Base-by-base conservation (phyloP, 2,329 filamentous ascomycete genomes). In the Diaporthe humulicola region DNA sequence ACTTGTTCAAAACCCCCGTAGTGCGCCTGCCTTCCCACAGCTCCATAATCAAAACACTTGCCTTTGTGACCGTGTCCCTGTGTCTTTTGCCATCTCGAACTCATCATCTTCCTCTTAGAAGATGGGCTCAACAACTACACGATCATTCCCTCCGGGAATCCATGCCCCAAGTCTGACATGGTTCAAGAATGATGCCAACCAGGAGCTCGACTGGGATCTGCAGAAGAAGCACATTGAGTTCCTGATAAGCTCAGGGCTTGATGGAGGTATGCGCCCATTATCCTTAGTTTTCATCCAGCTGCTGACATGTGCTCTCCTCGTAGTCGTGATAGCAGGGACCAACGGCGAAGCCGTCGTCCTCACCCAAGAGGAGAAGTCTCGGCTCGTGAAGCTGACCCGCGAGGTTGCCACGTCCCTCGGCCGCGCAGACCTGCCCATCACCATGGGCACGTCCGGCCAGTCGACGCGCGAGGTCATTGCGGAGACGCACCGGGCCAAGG, bases 311-410 rank as follows among this genome's bases (percentile, higher is more conserved):
- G n/a, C 15, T n/a, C 25, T 38, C 33, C 33, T 15, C 22, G 40
- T 67, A 81, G 83, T 95, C 74, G 91, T 93, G 60, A 90, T 92
- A 56, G 92, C 93, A 80, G 93, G 93, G 69, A 93, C 91, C 77
- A 95, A 94, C 78, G 93, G 93, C 78, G 93, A 95, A 83, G 92
- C 93, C 12, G 92, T 94, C 4, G 92, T 94, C 75, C 86, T 95
- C 6, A 90, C 90, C 57, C 87, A 89, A 74, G 87, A 88, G 19
- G 93, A 95, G 82, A 90, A 93, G 79, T 87, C 88, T 67, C 84
- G 88, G 64, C 88, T 95, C 76, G 91, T 92, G 6, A 83, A 83
- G 74, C 87, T 89, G 40, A 93, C 92, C 2, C 91, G 92, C 64
- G 86, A 89, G 76, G 89, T 90, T 48, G 89, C 92, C 52, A 87